Conservation (phyloP, 306 rosid genomes). For the Canavalia ensiformis region DNA sequence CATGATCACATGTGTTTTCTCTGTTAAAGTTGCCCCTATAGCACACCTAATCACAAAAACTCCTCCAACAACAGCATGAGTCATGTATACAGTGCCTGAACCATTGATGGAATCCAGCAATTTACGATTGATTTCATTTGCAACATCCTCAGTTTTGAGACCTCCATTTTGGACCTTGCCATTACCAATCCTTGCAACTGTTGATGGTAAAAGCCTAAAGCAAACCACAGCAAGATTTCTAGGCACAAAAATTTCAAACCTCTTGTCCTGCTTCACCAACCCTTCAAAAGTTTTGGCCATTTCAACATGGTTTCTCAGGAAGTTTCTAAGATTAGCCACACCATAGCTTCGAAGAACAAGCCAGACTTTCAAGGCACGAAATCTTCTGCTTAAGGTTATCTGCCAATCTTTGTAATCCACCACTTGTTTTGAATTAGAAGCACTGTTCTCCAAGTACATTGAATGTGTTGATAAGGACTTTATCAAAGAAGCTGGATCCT, state of each 20-base stretch:
- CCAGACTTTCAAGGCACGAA: conserved; percentile 65
- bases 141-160: conserved; percentile 4
- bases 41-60: conserved; percentile 57
- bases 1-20: conserved; percentile 48
- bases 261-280: conserved; percentile 54
- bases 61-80: conserved; percentile 56
- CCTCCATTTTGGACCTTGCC: conserved; percentile 7
- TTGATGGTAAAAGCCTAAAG: conserved; percentile 53
- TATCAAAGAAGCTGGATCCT: conserved; percentile 46
- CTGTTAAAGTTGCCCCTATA: conserved; percentile 58
- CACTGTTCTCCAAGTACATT: conserved; percentile 59
- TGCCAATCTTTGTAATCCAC: conserved; percentile 77
- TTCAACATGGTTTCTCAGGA: conserved; percentile 57
- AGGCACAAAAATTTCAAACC: conserved; percentile 66
- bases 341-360: conserved; percentile 69
- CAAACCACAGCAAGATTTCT: conserved; percentile 57
- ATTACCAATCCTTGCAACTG: conserved; percentile 2
- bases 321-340: conserved; percentile 55
- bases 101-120: conserved; percentile 60
- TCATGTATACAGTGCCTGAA: conserved; percentile 60
- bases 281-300: conserved; percentile 65
- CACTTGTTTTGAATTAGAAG: conserved; percentile 59
- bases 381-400: conserved; percentile 62
- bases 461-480: conserved; percentile 56
- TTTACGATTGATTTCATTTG: conserved; percentile 48